phyloP scores from a whole-genome alignment of 1,284 basidiomycete genomes.

The Ganoderma resinaceum region DNA sequence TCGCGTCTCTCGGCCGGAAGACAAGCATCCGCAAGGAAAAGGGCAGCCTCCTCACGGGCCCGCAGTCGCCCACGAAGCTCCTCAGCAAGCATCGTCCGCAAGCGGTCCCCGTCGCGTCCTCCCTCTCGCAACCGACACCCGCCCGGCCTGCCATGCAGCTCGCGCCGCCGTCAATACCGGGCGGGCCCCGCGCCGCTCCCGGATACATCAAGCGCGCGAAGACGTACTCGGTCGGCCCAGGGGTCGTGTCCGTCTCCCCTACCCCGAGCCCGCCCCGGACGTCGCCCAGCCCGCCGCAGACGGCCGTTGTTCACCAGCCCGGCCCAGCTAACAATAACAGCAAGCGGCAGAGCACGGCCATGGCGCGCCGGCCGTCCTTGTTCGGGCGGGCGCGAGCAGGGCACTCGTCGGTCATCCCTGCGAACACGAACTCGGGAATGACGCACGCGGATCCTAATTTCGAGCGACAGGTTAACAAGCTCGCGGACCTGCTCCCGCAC shows the following conservation, averaged over 20 bases:
- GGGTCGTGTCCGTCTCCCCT: background rate
- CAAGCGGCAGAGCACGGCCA: conserved; percentile 50
- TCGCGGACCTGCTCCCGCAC: conserved; percentile 78
- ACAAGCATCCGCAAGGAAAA: conserved; percentile 59
- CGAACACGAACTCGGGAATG: conserved; percentile 6
- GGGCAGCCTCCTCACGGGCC: conserved; percentile 29
- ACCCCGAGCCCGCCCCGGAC: conserved; percentile 2
- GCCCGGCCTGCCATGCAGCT: conserved; percentile 45
- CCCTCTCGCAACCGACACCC: conserved; percentile 36
- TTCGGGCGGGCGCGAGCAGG: conserved; percentile 40
- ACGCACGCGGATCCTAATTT: conserved; percentile 55
- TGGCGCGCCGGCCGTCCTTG: conserved; percentile 58
- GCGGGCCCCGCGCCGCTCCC: conserved; percentile 79
- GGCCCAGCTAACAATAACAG: conserved; percentile 18
- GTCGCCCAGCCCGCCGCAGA: conserved; percentile 43
- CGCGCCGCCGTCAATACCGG: conserved; percentile 63
- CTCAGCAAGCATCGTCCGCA: conserved; percentile 53
- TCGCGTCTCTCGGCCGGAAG: conserved; percentile 77
- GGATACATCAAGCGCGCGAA: conserved; percentile 67
- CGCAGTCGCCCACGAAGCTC: conserved; percentile 45
- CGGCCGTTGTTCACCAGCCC: conserved; percentile 14
- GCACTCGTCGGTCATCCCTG: conserved; percentile 24
- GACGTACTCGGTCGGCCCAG: conserved; percentile 56
- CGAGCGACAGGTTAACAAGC: conserved; percentile 70
- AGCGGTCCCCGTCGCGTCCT: conserved; percentile 35